Conservation (phyloP, 257 asterid species). For the Solanum bulbocastanum region DNA sequence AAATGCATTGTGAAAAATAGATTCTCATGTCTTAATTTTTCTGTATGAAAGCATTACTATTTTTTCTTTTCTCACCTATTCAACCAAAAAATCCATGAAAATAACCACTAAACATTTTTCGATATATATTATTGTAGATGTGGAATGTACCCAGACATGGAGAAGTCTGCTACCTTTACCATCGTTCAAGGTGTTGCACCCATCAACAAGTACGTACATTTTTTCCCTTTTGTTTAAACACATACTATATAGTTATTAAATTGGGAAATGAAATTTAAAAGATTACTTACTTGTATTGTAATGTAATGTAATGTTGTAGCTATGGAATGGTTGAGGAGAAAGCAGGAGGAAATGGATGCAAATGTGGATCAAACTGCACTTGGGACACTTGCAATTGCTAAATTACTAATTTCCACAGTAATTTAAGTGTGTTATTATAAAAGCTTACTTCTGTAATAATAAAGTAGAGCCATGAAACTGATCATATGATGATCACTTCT, state of each 20-base stretch:
- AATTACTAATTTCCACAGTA: neutral
- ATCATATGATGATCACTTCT: neutral
- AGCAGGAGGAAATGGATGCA: conserved; percentile 27
- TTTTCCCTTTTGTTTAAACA: neutral
- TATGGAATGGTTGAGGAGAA: conserved; percentile 5
- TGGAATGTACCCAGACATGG: conserved; percentile 15
- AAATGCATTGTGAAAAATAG: neutral
- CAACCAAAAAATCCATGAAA: neutral
- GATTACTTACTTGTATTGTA: neutral
- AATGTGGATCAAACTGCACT: conserved; percentile 22
- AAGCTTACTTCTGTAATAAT: neutral
- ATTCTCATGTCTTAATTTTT: neutral
- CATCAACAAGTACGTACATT: neutral
- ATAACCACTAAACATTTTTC: neutral
- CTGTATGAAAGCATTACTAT: neutral
- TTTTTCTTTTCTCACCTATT: neutral
- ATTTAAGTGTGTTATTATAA: neutral
- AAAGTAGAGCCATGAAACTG: neutral
- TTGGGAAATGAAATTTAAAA: neutral
- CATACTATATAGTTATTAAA: neutral
- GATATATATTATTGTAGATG: neutral
- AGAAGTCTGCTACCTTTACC: neutral
- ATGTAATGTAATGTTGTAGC: neutral
- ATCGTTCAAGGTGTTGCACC: conserved; percentile 14
- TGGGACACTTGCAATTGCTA: conserved; percentile 31